Evolutionary conservation across 1,284 basidiomycete genomes (phyloP), one percentile per base, ranked within the genome.

Genomic region (Trametes sp.): DNA sequence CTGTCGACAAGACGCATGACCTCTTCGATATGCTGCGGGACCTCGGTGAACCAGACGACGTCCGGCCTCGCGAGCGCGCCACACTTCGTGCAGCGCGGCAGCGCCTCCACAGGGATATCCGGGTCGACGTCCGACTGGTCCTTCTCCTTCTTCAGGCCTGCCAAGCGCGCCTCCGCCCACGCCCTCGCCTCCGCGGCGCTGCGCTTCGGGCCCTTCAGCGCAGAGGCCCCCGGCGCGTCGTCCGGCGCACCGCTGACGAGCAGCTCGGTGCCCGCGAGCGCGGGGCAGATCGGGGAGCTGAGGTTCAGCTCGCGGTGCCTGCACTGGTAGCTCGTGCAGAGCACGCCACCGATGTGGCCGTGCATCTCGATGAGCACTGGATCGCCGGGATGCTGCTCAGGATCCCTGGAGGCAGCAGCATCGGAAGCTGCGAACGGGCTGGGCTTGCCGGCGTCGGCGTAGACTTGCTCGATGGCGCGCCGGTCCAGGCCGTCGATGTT

Each of bases 21-120:
- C 33, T 73, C 61, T 31, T 79, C 74, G 59, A 85, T 58, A 31
- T 81, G 70, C 9, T 75, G 67, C 19, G 83, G 84, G 29, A 56
- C 65, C 73, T 88, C 88, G 7, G 83, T 86, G 69, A 90, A 90
- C 87, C 86, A 90, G 0, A 89, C 85, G 3, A 89, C 86, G 6
- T 82, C 86, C 9, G 87, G 87, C 26, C 87, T 77, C 1, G 82
- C 76, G 14, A 89, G 77, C 0, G 74, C 77, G 2, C 78, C 78
- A 65, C 87, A 88, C 60, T 77, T 73, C n/a, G 69, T 68, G 72
- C 88, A 90, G 1, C 77, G 75, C 2, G 88, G 88, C 21, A 90
- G 76, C 3, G 80, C 73, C 2, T 76, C 70, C 24, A 74, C 51
- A 10, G 82, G 74, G 23, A 88, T 84, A 16, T 78, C 70, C 0